Base-by-base conservation (phyloP, 139 green algal genomes). In the Tetraselmis striata region DNA sequence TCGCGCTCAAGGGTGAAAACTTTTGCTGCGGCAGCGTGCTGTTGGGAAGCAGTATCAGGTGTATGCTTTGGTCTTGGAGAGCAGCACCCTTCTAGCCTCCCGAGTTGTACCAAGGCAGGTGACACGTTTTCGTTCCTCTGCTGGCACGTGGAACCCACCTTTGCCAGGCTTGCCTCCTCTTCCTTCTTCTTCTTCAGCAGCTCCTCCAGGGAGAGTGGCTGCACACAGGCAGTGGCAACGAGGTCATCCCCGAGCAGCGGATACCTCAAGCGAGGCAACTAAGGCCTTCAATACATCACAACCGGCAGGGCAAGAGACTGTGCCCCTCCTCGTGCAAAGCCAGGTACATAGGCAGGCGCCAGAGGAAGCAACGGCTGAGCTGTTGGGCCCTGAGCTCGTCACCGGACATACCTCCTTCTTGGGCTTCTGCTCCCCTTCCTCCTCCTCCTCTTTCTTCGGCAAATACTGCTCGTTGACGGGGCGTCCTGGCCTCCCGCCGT, bases 161-260 rank as follows among this genome's bases (percentile, higher is more conserved):
- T 95, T 28, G 94, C 89, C 31, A 91, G 89, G 31, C 86, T 90
- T 81, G 90, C 90, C 83, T 93, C 84, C 86, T 95, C 91, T 59
- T 90, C 85, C 81, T 96, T 90, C 83, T 91, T 92, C 85, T 95
- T 95, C 75, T 89, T 93, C 24, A 98, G 86, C 31, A 98, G 87
- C 88, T 98, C 95, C 81, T 98, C 95, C 81, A 98, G 84, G 0
- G 95, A 97, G 26, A 98, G 88, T 0, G 95, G 95, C 91, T 98
- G 89, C 78, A 58, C 24, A 29, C 23, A 45, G 81, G 25, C 11
- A 24, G 31, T 32, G 75, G 75, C n/a, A n/a, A n/a, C n/a, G n/a
- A n/a, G n/a, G n/a, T n/a, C n/a, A n/a, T n/a, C n/a, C n/a, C n/a
- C n/a, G n/a, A n/a, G n/a, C n/a, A n/a, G n/a, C n/a, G n/a, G n/a